Evolutionary conservation across 176 grass and related monocot species (phyloP).

Genomic region (Aegilops tauschii): DNA sequence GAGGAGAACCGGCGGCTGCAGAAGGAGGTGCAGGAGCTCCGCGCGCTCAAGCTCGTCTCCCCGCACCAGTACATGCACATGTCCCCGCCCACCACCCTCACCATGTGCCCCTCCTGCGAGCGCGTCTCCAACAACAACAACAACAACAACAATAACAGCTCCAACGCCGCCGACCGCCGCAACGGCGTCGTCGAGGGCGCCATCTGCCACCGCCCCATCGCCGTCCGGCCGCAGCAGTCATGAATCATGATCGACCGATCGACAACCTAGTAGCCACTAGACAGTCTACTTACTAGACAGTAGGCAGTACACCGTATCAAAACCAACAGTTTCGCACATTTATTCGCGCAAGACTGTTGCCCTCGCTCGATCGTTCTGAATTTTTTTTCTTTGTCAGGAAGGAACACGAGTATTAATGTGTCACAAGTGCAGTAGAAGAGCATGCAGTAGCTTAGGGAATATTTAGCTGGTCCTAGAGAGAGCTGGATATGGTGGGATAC

Average conservation of each 20-base stretch:
- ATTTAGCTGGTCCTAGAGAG: constrained; percentile 34
- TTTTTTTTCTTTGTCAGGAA: neutral
- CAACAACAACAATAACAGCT: neutral
- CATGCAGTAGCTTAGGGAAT: constrained; percentile 25
- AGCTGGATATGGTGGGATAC: constrained; percentile 61
- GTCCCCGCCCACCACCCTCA: constrained; percentile 78
- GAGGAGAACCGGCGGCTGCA: constrained; percentile 89
- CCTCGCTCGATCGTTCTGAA: neutral
- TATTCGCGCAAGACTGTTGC: constrained; percentile 39
- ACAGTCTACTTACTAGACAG: neutral
- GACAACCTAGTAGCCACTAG: neutral
- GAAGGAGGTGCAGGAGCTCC: constrained; percentile 83
- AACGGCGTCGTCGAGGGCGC: neutral
- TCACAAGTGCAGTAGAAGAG: neutral
- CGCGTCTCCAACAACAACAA: constrained; percentile 47
- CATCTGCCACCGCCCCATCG: constrained; percentile 54
- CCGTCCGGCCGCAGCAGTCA: constrained; percentile 53
- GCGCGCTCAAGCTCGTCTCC: constrained; percentile 69
- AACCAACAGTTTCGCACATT: constrained; percentile 36
- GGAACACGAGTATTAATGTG: constrained; percentile 3
- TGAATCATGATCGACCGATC: constrained; percentile 15
- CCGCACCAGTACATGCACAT: constrained; percentile 70
- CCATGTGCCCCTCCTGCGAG: constrained; percentile 91
- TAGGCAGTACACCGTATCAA: constrained; percentile 16
- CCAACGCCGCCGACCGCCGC: neutral